These are phyloP conservation scores for Dacryopinax spathularia DNA, from an alignment of 768 basidiomycete species.

Conservation along the genomic window DNA sequence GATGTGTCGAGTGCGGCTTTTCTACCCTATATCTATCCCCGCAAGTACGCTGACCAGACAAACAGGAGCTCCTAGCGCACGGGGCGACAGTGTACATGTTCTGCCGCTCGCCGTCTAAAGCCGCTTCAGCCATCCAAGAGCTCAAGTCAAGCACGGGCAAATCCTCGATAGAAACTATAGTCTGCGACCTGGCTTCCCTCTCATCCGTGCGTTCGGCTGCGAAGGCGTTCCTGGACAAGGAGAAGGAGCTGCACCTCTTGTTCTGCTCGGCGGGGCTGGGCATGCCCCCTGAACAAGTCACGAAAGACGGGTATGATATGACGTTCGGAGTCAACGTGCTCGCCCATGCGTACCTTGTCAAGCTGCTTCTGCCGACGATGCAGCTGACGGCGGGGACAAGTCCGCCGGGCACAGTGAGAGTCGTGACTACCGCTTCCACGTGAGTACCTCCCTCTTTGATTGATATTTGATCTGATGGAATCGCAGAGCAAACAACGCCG, in stretches of 20 bases:
- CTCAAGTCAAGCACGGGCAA: slow-evolving; percentile 9
- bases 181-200: slow-evolving; percentile 1
- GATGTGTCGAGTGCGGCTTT: slow-evolving; percentile 2
- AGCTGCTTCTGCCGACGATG: slow-evolving; percentile 16
- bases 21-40: not conserved
- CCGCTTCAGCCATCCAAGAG: slow-evolving; percentile 5
- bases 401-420: not conserved
- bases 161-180: not conserved
- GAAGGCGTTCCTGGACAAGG: slow-evolving; percentile 6
- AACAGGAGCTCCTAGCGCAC: slow-evolving; percentile 8
- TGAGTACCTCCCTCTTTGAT: not conserved
- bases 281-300: not conserved
- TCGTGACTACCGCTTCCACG: not conserved
- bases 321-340: not conserved
- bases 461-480: not conserved
- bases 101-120: not conserved
- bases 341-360: not conserved
- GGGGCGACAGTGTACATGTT: slow-evolving; percentile 10
- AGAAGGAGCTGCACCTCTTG: slow-evolving; percentile 8
- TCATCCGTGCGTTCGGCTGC: slow-evolving; percentile 10
- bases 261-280: slow-evolving; percentile 5
- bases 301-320: not conserved
- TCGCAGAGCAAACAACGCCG: not conserved
- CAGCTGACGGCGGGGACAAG: not conserved
- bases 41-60: not conserved